phyloP scores from a whole-genome alignment of 2,329 filamentous ascomycete genomes.

The Claviceps pazoutovae region DNA sequence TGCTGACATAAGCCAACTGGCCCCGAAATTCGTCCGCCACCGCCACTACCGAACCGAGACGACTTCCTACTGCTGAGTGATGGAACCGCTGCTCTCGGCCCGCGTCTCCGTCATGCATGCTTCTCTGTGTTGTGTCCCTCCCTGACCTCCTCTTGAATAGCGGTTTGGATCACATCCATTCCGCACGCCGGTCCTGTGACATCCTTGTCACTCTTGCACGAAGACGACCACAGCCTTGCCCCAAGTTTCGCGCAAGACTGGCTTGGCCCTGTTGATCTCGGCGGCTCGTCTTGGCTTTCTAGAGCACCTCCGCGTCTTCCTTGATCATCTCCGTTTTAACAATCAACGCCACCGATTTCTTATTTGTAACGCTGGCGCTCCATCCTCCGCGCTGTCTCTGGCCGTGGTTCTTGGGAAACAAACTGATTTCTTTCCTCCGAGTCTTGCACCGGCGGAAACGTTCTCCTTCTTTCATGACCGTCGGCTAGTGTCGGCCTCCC shows the following conservation, averaged over 20 bases:
- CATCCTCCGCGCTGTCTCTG: no score
- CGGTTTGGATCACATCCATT: neutral
- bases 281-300: neutral
- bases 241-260: neutral
- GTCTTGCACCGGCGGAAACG: neutral
- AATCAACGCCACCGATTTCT: no score
- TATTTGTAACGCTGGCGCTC: no score
- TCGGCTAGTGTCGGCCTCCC: neutral
- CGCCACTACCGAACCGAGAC: no score
- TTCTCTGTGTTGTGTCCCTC: neutral
- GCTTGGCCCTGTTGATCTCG: neutral
- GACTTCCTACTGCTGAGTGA: no score
- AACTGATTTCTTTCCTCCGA: neutral
- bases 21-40: constrained; percentile 2
- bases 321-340: no score
- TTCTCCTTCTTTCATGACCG: neutral
- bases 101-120: neutral
- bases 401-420: neutral
- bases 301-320: neutral
- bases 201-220: neutral
- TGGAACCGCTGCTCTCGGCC: neutral
- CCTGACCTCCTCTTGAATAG: neutral
- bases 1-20: constrained; percentile 3
- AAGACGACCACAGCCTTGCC: neutral
- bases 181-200: constrained; percentile 1